Conservation (phyloP, 768 basidiomycete genomes). For the Naematelia aurantialba region DNA sequence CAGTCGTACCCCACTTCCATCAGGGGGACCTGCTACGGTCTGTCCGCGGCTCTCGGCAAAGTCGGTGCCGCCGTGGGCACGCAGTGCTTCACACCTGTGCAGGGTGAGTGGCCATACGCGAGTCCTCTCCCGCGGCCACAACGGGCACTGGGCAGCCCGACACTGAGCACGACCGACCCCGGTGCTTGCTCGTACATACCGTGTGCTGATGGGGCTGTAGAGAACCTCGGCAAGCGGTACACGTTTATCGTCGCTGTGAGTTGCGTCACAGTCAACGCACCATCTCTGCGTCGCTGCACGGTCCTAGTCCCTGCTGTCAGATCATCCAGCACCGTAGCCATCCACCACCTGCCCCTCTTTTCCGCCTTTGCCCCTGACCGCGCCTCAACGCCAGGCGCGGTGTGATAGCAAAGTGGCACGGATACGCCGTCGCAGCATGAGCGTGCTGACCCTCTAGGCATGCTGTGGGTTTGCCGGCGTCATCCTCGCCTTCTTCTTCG, state of each 20-base stretch:
- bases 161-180: too few relatives aligned
- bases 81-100: slow-evolving; percentile 34
- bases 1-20: slow-evolving; percentile 57
- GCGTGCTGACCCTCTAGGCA: slow-evolving; percentile 8
- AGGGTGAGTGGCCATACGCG: slow-evolving; percentile 12
- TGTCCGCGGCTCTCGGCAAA: slow-evolving; percentile 41
- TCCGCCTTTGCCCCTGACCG: too few relatives aligned
- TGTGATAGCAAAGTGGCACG: too few relatives aligned
- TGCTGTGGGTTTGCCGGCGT: slow-evolving; percentile 32
- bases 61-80: slow-evolving; percentile 57
- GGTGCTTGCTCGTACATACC: too few relatives aligned
- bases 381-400: too few relatives aligned
- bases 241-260: slow-evolving; percentile 38
- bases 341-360: too few relatives aligned
- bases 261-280: too few relatives aligned
- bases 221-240: slow-evolving; percentile 34
- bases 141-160: background rate
- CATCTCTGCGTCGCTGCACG: too few relatives aligned
- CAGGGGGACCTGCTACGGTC: slow-evolving; percentile 66
- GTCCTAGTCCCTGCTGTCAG: background rate
- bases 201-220: background rate
- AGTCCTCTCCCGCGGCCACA: background rate
- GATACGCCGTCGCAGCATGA: too few relatives aligned
- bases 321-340: too few relatives aligned
- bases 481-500: slow-evolving; percentile 33